These are phyloP conservation scores for Solanum raphanifolium DNA, from an alignment of 257 asterid genomes.

Conservation along the genomic window DNA sequence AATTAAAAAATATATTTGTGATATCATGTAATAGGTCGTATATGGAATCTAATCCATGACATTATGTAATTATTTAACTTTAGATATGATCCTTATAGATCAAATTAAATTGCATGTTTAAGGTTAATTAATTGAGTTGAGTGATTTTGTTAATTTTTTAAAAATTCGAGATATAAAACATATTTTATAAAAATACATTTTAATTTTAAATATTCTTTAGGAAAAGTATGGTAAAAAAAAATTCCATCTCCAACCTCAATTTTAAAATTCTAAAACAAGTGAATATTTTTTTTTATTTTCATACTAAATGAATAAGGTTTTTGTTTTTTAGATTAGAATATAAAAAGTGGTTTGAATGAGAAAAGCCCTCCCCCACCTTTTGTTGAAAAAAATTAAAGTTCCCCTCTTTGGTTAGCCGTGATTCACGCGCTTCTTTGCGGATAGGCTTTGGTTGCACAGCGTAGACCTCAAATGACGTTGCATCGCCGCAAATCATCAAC, in stretches of 20 bases:
- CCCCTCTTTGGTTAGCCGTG: not conserved
- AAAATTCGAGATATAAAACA: too few species aligned
- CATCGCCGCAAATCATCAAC: not conserved
- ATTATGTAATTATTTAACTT: not conserved
- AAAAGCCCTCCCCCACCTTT: not conserved
- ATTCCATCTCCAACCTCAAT: not conserved
- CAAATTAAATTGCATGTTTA: too few species aligned
- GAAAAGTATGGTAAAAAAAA: not conserved
- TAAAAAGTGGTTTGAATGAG: not conserved
- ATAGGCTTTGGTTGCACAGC: not conserved
- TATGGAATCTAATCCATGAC: not conserved
- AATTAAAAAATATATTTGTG: too few species aligned
- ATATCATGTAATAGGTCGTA: too few species aligned
- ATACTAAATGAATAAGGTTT: too few species aligned
- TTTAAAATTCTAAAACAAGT: too few species aligned
- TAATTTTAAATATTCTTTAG: too few species aligned
- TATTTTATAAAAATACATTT: too few species aligned
- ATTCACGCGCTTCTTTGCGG: not conserved
- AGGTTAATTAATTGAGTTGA: too few species aligned
- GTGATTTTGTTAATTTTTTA: too few species aligned
- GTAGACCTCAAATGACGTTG: not conserved
- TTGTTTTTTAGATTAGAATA: too few species aligned
- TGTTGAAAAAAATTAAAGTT: not conserved
- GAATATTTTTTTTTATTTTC: not conserved
- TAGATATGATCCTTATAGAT: too few species aligned